Base-by-base conservation (phyloP, 129 eudicot species). In the Helichrysum umbraculigerum region DNA sequence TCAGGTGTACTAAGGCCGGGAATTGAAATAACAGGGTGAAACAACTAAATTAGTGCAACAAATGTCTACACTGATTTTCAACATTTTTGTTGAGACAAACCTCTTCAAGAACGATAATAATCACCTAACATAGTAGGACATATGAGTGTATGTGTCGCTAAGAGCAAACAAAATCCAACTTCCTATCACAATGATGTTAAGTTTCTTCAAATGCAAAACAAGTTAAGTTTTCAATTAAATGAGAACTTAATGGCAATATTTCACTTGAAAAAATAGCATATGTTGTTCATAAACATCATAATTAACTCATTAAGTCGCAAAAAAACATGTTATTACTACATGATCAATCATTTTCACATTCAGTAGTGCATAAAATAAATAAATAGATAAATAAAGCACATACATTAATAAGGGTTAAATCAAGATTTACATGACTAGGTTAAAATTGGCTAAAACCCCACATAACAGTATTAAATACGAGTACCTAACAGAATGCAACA, bases 401-500 rank as follows among this genome's bases (percentile, higher is more conserved):
- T 61, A 70, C 62, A 50, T 70, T 12, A 33, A 33, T 72, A 72
- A 3, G 54, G 21, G 22, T 32, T 37, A 20, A 73, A 56, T 73
- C 37, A 60, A 73, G 32, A 37, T 37, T 20, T 73, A 17, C 57
- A 30, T 19, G 30, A 47, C 52, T 29, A 30, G 33, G 7, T 51
- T 65, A 63, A 8, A 75, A 75, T 1, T 29, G 56, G 79, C 25
- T 11, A 58, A 17, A 76, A 51, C 54, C 66, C 44, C 56, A 47
- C 54, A 12, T 12, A 47, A 47, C 54, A 47, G 54, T 47, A 47
- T 47, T 47, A 14, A n/a, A 16, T 34, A 66, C 75, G 17, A 68
- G 41, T 59, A 69, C 28, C 28, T 57, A 41, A 21, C 57, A 67
- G n/a, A 61, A 58, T 35, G 3, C 35, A 21, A 19, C 58, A 19